Evolutionary conservation across 2,329 filamentous ascomycete species (phyloP), one percentile per base, ranked within the genome.

Genomic region (Lachnellula occidentalis): DNA sequence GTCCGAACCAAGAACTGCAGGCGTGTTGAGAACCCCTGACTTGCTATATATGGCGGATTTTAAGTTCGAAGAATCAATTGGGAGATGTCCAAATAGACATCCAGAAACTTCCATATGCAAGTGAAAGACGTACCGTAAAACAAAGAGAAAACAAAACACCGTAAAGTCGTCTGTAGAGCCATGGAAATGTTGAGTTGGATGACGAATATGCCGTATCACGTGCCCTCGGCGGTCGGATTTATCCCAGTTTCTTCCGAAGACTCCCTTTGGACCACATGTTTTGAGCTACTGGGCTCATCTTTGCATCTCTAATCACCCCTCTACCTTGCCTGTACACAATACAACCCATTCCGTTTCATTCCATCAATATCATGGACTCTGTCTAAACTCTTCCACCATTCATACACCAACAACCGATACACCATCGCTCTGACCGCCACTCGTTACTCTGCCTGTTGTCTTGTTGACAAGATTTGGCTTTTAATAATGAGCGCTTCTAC

Each of bases 401-500:
- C 39, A 47, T 42, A 21, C 31, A 14, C 17, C 45, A 7, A 15
- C 15, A 15, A 41, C 37, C 8, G 5, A 15, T 17, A n/a, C 9
- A 9, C n/a, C 24, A 22, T 39, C 15, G n/a, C 24, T 31, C 12
- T 36, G 46, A 27, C 19, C 27, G 8, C 21, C 24, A 24, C n/a
- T 22, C 36, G 34, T 42, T 43, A 34, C 24, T 27, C 41, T 46
- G 22, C 27, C 17, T 22, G 43, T 31, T 53, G 49, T 54, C 56
- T 56, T 54, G 52, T 59, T 63, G 50, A 60, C 53, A 36, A 61
- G 46, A 54, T 49, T 53, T 56, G 34, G 48, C 45, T 43, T 36
- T 50, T 49, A 49, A 66, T 34, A 45, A 71, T 71, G 68, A 70
- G 68, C 57, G 62, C 66, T 60, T 68, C 69, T 50, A 66, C 69